Evolutionary conservation across 208 protist species (phyloP).

Genomic region (Acanthamoeba pearcei): DNA sequence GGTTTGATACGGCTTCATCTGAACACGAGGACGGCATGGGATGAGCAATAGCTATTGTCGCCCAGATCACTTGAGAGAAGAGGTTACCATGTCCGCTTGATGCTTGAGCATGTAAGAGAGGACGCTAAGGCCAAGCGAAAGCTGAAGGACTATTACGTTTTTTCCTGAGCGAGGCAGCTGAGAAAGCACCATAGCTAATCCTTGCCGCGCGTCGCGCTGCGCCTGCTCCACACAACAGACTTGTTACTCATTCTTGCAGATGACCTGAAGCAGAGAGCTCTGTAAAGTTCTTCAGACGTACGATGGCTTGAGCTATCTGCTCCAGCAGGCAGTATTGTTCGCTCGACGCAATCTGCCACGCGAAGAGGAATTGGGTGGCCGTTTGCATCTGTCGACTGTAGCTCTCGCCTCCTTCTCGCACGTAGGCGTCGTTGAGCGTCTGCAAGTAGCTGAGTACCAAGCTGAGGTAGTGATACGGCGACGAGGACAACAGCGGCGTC

Average conservation of each 20-base stretch:
- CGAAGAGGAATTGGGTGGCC: not conserved
- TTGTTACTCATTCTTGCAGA: not conserved
- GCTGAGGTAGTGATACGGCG: not conserved
- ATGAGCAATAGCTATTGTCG: not conserved
- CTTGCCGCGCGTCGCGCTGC: not conserved
- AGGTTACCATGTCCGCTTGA: not conserved
- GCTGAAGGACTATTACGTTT: not conserved
- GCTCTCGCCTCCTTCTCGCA: slow-evolving; percentile 13
- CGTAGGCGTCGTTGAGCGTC: slow-evolving; percentile 3
- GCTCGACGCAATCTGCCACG: not conserved
- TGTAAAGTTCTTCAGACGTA: not conserved
- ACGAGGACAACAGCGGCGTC: not conserved
- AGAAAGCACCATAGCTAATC: slow-evolving; percentile 16
- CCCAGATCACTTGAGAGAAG: not conserved
- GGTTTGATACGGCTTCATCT: slow-evolving; percentile 1
- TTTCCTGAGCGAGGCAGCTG: not conserved
- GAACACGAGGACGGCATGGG: not conserved
- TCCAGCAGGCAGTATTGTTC: slow-evolving; percentile 28
- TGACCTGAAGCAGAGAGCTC: not conserved
- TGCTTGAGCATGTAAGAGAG: slow-evolving; percentile 12
- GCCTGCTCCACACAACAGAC: not conserved
- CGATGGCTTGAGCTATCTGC: not conserved
- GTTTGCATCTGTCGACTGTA: slow-evolving; percentile 41
- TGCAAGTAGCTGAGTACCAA: not conserved
- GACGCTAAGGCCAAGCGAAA: not conserved